Base-by-base conservation (phyloP, 352 stramenopile species). In the Phytophthora quininea region DNA sequence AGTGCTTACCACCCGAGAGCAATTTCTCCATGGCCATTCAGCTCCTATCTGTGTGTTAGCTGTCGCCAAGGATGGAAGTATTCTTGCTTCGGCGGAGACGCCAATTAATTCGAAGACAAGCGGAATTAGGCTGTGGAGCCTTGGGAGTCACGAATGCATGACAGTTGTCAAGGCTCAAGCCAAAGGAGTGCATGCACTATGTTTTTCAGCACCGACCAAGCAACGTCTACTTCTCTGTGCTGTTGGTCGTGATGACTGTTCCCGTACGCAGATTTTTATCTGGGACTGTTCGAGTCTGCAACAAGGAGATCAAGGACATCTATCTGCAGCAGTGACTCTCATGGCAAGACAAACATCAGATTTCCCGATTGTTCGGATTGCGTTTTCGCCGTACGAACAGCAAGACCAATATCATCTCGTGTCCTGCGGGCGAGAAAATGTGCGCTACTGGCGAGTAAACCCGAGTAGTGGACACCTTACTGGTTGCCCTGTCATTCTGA, bases 361-460 rank as follows among this genome's bases (percentile, higher is more conserved):
- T 50, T 97, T 96, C 38, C 71, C 80, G 6, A 82, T 98, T 51
- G 60, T 74, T 14, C 73, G 63, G 0, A 78, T 95, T 33, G 74
- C 74, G 12, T 98, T 97, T 50, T 96, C 89, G 1, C 90, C 89
- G 0, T 97, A 96, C 55, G 91, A 97, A 19, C 14, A 69, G 24
- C 62, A 64, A 27, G 67, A 74, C 43, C 62, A 54, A 1, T 76
- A 82, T 19, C 82, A 93, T 35, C 80, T 98, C 6, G 86, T 98
- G 14, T 96, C 89, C 2, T 97, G 90, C 63, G 93, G 93, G 4
- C 84, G 86, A 14, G 92, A 98, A 60, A 98, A 97, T 70, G 74
- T 98, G n/a, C 88, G 92, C 2, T 97, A 97, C 53, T 98, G 91
- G 92, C 89, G 91, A 4, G 61, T 97, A 5, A 73, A 76, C 61